Evolutionary conservation across 1,139 yeast species (phyloP), one percentile per base, ranked within the genome.

Genomic region (Lizanozyma gosingica): DNA sequence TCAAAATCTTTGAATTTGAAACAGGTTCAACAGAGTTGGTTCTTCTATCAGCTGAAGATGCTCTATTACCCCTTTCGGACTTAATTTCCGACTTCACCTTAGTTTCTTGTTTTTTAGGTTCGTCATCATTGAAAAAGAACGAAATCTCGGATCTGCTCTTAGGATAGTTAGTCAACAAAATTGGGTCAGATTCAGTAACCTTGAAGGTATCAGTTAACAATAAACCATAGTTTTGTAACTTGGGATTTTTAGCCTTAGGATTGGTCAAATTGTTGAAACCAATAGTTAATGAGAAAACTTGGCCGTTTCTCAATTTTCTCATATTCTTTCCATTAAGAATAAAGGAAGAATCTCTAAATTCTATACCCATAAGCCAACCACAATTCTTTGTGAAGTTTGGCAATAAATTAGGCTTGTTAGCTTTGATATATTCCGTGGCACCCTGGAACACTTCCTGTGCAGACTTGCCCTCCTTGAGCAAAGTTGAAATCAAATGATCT

Each of bases 341-440:
- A 48, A 85, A 77, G 1, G 82, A 66, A 0, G 92, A 75, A 57
- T 90, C 97, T 59, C 95, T 76, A 56, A 86, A 87, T 56, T 88
- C 97, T 49, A 92, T 76, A 43, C 98, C 98, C 47, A 85, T 81
- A 43, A 87, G 71, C 77, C 94, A 86, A 41, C 98, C 98, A 48
- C 84, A 76, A 53, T 85, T 88, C 54, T 85, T 86, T 42, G 88
- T 73, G 53, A 88, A 83, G 53, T 78, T 67, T 33, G 66, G 55
- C 29, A 71, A 80, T 51, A 90, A 67, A 9, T 79, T 85, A 1
- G 95, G 85, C 50, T 71, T 70, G 43, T 69, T 73, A 34, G 71
- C 63, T 47, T 72, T 67, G 47, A 90, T 73, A 49, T 62, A 82
- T 15, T 71, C 78, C 16, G 78, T 46, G 1, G 87, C 79, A 14